Conservation (phyloP, 2,329 filamentous ascomycete species). For the Pseudodiploospora longispora region DNA sequence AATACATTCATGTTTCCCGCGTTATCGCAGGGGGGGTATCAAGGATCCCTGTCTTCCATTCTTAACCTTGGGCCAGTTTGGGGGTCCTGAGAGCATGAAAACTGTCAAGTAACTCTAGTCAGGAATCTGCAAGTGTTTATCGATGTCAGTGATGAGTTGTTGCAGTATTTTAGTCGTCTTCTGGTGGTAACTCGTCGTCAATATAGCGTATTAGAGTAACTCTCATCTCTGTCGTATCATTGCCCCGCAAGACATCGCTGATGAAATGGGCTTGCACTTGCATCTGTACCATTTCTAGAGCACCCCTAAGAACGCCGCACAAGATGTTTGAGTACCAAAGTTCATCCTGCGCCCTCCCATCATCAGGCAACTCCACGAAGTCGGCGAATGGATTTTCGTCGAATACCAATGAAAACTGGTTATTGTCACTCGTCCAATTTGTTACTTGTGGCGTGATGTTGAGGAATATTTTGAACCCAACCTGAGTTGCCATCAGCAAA, state of each 20-base stretch:
- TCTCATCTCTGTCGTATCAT: conserved; percentile 96
- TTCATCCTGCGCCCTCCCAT: conserved; percentile 90
- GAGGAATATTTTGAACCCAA: conserved; percentile 98
- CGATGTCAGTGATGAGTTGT: too few species aligned
- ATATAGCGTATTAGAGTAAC: conserved; percentile 89
- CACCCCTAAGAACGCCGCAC: conserved; percentile 83
- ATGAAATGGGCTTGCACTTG: conserved; percentile 96
- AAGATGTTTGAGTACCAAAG: conserved; percentile 98
- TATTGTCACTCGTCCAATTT: conserved; percentile 94
- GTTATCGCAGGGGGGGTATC: too few species aligned
- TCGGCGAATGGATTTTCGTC: conserved; percentile 96
- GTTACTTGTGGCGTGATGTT: conserved; percentile 91
- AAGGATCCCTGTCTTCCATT: too few species aligned
- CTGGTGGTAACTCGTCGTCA: conserved; percentile 92
- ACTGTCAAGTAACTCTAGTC: too few species aligned
- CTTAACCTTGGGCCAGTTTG: too few species aligned
- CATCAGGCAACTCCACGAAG: conserved; percentile 94
- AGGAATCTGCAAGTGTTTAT: too few species aligned
- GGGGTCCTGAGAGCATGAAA: too few species aligned
- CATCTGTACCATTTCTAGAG: conserved; percentile 99
- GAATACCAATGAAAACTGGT: conserved; percentile 91
- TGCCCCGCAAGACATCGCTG: conserved; percentile 83
- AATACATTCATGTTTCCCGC: too few species aligned
- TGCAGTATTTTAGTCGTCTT: conserved; percentile 66
- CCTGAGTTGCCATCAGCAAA: conserved; percentile 40